Conservation (phyloP, 768 basidiomycete species). For the Zangia roseola region DNA sequence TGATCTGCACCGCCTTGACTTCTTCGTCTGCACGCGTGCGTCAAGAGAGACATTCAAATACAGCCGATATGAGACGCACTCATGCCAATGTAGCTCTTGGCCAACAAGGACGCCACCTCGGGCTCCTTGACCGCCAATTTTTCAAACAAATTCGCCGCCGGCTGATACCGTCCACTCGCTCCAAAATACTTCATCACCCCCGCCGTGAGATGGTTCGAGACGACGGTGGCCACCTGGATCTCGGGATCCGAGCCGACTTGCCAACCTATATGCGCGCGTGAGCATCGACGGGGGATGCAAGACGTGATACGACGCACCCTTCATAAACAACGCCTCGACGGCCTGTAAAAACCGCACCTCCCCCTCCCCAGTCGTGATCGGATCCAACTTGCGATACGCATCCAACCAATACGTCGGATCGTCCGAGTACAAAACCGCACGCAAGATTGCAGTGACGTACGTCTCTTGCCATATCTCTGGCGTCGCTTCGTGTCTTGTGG, state of each 20-base stretch:
- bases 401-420: conserved; percentile 90
- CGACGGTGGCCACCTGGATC: conserved; percentile 95
- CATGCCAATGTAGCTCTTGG: conserved; percentile 93
- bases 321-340: conserved; percentile 83
- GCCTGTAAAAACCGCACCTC: conserved; percentile 90
- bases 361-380: conserved; percentile 84
- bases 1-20: conserved; percentile 96
- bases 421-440: conserved; percentile 93
- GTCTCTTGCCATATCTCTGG: conserved; percentile 97
- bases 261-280: conserved; percentile 65
- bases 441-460: conserved; percentile 87
- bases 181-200: conserved; percentile 97
- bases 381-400: conserved; percentile 93
- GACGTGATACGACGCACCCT: conserved; percentile 69
- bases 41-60: too few relatives aligned
- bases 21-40: conserved; percentile 75
- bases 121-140: conserved; percentile 83
- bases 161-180: conserved; percentile 82
- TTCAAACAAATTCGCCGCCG: conserved; percentile 91
- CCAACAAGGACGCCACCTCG: conserved; percentile 85
- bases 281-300: too few relatives aligned
- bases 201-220: conserved; percentile 94
- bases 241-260: conserved; percentile 98
- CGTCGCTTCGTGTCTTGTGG: conserved; percentile 74
- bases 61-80: conserved; percentile 54